Base-by-base conservation (phyloP, 2,329 filamentous ascomycete genomes). In the Neopestalotiopsis sp. region DNA sequence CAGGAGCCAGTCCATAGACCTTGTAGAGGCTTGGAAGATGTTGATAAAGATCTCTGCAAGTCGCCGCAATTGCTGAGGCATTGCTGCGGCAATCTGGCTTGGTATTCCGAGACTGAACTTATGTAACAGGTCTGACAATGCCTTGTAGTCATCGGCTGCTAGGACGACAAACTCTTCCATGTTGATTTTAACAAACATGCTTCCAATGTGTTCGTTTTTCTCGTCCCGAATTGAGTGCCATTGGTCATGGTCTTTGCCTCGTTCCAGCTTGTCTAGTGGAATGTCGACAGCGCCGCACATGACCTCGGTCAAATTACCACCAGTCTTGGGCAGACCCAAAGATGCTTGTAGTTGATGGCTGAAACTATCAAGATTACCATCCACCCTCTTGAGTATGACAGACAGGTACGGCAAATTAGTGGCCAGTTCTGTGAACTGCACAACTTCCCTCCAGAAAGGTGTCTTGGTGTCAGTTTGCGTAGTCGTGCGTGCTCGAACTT, bases 1-100 rank as follows among this genome's bases (percentile, higher is more conserved):
- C 85, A 94, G 96, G 28, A 99, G 87, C 96, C 96, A 99, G 69
- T 98, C 94, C 58, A 88, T 88, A 2, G 93, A 92, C 49, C 89
- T 89, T 0, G 94, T 94, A 2, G 94, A 95, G 3, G 97, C 95
- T 77, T 99, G 96, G 75, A 95, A 99, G 66, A 99, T 97, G 78
- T 98, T 97, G 71, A 98, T 83, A 49, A 98, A 89, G 34, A 92
- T 90, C 77, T 98, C 95, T 2, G 94, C 93, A 9, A 98, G 80
- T n/a, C 89, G 87, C 66, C 92, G 92, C 42, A 98, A 84, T 75
- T 94, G 92, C 2, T 90, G 89, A 0, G 94, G 92, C 67, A 98
- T 86, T 68, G 92, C 89, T 59, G 93, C 89, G 2, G 94, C 91
- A 73, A 99, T 93, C 77, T 97, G 92, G 49, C 93, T 86, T 0